Percentiles rank a stretch among this genome's conserved stretches.
phyloP scores from a whole-genome alignment of 2,329 filamentous ascomycete species.

The Botrytis fragariae region DNA sequence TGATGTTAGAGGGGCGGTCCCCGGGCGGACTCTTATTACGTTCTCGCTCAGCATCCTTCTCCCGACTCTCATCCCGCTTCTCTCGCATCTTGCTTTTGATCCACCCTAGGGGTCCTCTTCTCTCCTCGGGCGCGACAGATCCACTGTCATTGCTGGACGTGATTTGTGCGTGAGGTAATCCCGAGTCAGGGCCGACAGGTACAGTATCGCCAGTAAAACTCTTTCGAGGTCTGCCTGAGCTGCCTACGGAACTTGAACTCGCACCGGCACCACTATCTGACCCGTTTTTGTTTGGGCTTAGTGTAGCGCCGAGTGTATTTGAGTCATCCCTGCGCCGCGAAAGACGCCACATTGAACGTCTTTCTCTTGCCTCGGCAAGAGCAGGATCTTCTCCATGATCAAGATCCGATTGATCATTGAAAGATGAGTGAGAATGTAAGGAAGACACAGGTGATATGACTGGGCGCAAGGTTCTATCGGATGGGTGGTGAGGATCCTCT shows the following conservation, averaged over 20 bases:
- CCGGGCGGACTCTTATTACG: constrained; percentile 36
- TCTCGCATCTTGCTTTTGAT: constrained; percentile 63
- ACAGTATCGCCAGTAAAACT: constrained; percentile 45
- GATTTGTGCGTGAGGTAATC: constrained; percentile 28
- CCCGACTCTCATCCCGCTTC: constrained; percentile 41
- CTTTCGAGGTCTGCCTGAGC: constrained; percentile 48
- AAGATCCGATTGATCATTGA: constrained; percentile 78
- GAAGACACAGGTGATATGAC: constrained; percentile 74
- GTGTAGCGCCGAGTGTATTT: constrained; percentile 42
- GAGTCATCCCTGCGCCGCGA: constrained; percentile 60
- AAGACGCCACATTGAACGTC: constrained; percentile 70
- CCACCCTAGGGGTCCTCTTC: constrained; percentile 62
- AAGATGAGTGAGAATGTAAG: constrained; percentile 60
- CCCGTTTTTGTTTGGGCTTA: constrained; percentile 50
- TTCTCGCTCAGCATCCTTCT: constrained; percentile 35
- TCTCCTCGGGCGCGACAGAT: constrained; percentile 38
- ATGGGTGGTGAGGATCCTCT: constrained; percentile 30
- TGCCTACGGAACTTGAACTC: constrained; percentile 68
- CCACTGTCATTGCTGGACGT: constrained; percentile 40
- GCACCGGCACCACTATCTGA: constrained; percentile 61
- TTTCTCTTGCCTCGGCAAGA: constrained; percentile 59
- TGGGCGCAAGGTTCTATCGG: constrained; percentile 52
- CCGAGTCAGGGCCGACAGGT: constrained; percentile 36
- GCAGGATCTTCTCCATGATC: constrained; percentile 66
- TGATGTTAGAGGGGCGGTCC: constrained; percentile 29